Evolutionary conservation across 2,329 filamentous ascomycete species (phyloP).

Genomic region (Botrytis galanthina): DNA sequence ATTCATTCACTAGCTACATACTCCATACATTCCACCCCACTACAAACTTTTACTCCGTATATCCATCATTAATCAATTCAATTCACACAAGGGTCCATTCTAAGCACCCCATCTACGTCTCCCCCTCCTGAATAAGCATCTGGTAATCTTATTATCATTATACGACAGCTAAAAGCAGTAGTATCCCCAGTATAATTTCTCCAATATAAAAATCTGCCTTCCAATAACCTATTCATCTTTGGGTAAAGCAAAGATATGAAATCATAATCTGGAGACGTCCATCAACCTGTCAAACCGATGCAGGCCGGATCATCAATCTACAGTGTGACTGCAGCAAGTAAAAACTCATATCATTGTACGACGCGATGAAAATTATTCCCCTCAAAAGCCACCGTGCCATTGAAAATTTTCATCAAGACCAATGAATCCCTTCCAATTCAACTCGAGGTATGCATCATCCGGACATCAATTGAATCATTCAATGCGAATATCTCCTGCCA

Average conservation of each 20-base stretch:
- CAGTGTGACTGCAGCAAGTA: neutral
- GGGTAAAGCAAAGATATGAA: neutral
- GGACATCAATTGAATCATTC: neutral
- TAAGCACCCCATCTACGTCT: neutral
- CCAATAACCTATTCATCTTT: neutral
- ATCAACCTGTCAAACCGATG: neutral
- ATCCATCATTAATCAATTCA: neutral
- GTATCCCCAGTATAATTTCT: neutral
- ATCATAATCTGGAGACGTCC: neutral
- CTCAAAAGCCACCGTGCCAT: conserved; percentile 6
- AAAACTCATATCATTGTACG: neutral
- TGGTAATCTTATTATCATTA: neutral
- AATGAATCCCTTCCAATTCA: neutral
- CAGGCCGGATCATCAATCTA: neutral
- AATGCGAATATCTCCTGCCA: neutral
- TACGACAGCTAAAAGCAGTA: neutral
- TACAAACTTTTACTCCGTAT: neutral
- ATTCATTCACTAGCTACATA: neutral
- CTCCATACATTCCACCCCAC: neutral
- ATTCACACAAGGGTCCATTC: neutral
- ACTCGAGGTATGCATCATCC: neutral
- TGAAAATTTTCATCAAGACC: neutral
- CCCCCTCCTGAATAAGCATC: neutral
- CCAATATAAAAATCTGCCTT: neutral
- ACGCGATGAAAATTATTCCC: neutral